Conservation (phyloP, 2,329 filamentous ascomycete species). For the Penicillium sp. region DNA sequence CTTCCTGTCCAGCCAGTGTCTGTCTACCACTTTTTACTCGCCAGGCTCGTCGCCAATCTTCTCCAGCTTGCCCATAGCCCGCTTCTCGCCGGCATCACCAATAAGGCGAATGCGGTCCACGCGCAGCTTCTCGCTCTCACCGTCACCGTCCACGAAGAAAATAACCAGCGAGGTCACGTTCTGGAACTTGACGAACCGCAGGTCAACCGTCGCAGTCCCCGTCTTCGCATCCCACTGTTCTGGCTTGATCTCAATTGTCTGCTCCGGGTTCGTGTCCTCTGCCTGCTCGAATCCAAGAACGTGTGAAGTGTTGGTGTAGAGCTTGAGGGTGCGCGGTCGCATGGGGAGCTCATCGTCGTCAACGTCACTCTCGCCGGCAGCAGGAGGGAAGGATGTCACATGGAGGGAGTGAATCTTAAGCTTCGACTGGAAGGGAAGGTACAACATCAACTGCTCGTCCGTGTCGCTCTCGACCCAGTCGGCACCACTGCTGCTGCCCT, state of each 20-base stretch:
- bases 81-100: slow-evolving; percentile 88
- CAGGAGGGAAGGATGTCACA: slow-evolving; percentile 69
- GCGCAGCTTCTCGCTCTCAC: slow-evolving; percentile 82
- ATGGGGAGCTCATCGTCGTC: slow-evolving; percentile 74
- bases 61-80: slow-evolving; percentile 91
- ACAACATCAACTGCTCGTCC: slow-evolving; percentile 95
- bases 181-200: slow-evolving; percentile 98
- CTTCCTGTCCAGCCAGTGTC: not conserved
- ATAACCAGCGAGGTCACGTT: slow-evolving; percentile 85
- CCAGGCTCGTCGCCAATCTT: slow-evolving; percentile 82
- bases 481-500: slow-evolving; percentile 46
- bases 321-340: slow-evolving; percentile 79
- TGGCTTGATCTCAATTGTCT: slow-evolving; percentile 74
- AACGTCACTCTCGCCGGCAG: slow-evolving; percentile 62
- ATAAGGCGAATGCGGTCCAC: slow-evolving; percentile 69
- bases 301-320: slow-evolving; percentile 87
- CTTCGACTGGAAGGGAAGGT: slow-evolving; percentile 83
- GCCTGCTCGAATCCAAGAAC: slow-evolving; percentile 96
- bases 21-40: slow-evolving; percentile 53
- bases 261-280: slow-evolving; percentile 81
- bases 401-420: slow-evolving; percentile 87
- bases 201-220: slow-evolving; percentile 71
- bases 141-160: slow-evolving; percentile 86
- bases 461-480: slow-evolving; percentile 97
- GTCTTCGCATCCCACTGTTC: slow-evolving; percentile 79